Percentiles rank a stretch among this genome's conserved stretches.
Evolutionary conservation across 2,329 filamentous ascomycete species (phyloP).

Genomic region (Hirsutella thompsonii): DNA sequence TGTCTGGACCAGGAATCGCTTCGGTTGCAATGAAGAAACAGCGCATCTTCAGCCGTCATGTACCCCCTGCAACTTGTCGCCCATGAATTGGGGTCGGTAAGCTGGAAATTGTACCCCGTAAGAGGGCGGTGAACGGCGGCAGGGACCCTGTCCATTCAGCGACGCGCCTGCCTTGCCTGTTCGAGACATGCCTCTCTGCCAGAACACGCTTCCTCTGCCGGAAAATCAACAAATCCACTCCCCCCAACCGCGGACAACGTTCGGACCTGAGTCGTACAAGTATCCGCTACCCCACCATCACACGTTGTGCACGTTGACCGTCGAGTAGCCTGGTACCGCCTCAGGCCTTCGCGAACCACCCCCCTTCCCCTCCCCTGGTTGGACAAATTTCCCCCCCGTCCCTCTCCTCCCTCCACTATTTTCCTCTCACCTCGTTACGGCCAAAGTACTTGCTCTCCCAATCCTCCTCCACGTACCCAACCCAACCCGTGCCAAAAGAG

Average conservation of each 20-base stretch:
- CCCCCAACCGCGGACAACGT: not conserved
- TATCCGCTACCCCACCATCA: not conserved
- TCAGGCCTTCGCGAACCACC: slow-evolving; percentile 3
- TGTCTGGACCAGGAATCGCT: no score
- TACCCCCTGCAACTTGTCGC: no score
- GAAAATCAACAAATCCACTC: slow-evolving; percentile 25
- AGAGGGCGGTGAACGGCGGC: slow-evolving; percentile 8
- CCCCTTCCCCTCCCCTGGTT: slow-evolving; percentile 16
- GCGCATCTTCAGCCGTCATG: no score
- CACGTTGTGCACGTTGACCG: not conserved
- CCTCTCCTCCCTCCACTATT: slow-evolving; percentile 16
- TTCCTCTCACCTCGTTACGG: slow-evolving; percentile 14
- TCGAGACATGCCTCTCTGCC: slow-evolving; percentile 15
- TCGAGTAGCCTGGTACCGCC: slow-evolving; percentile 13
- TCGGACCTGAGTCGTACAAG: not conserved
- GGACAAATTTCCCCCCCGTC: slow-evolving; percentile 28
- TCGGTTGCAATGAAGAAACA: no score
- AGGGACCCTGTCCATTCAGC: slow-evolving; percentile 3
- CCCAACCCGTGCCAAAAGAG: slow-evolving; percentile 5
- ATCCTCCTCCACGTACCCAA: slow-evolving; percentile 9
- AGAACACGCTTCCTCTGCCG: not conserved
- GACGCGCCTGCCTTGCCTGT: slow-evolving; percentile 20
- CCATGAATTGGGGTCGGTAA: no score
- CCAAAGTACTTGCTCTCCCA: slow-evolving; percentile 11
- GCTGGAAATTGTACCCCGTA: no score